Conservation (phyloP, 495 filamentous ascomycete species). For the Penicillium pancosmium region DNA sequence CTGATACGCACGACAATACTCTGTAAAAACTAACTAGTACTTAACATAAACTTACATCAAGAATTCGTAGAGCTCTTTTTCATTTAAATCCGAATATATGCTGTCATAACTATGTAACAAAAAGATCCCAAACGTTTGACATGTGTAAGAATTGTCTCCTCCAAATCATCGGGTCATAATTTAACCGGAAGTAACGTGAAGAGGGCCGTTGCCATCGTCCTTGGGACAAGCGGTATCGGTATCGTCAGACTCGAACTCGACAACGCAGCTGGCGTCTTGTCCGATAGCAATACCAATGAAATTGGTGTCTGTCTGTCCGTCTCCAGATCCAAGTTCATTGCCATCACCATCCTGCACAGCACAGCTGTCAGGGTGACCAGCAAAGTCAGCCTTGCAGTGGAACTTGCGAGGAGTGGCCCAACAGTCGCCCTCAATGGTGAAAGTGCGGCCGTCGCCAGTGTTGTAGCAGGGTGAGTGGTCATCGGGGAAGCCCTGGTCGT, state of each 20-base stretch:
- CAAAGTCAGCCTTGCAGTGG: slow-evolving; percentile 21
- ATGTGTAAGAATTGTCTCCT: no score
- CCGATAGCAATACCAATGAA: slow-evolving; percentile 26
- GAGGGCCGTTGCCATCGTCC: slow-evolving; percentile 25
- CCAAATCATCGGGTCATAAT: background rate
- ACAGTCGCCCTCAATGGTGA: slow-evolving; percentile 28
- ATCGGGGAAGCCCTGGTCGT: slow-evolving; percentile 18
- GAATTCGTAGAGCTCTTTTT: no score
- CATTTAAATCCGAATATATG: no score
- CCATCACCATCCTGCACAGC: slow-evolving; percentile 23
- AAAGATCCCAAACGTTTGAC: no score
- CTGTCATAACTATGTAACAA: no score
- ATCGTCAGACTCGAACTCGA: slow-evolving; percentile 21
- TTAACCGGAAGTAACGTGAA: slow-evolving; percentile 21
- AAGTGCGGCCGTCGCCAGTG: slow-evolving; percentile 21
- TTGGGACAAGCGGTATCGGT: slow-evolving; percentile 17
- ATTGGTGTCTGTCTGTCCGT: slow-evolving; percentile 18
- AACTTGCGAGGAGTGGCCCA: slow-evolving; percentile 24
- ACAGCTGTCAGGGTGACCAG: slow-evolving; percentile 21
- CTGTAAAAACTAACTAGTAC: no score
- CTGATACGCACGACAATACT: no score
- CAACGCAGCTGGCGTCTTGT: slow-evolving; percentile 22
- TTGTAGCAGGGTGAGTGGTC: slow-evolving; percentile 23
- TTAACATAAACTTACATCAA: no score
- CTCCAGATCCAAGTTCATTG: slow-evolving; percentile 19